Conservation (phyloP, 768 basidiomycete species). For the Paxillus involutus region DNA sequence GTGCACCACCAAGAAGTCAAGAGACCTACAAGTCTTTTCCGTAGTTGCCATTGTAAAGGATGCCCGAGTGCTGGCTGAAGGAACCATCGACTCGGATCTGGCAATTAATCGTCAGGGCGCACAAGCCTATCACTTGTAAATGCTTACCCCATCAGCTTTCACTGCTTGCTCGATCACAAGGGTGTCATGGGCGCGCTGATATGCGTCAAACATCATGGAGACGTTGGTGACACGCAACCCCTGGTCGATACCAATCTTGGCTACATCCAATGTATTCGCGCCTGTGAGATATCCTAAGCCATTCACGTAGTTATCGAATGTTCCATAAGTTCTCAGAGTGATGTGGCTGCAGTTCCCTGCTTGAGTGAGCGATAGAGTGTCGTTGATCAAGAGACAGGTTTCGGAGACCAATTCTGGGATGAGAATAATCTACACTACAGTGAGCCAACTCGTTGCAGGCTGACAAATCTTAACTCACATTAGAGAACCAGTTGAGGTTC, state of each 20-base stretch:
- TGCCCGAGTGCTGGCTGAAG: constrained; percentile 50
- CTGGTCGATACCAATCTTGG: constrained; percentile 58
- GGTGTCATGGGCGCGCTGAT: constrained; percentile 50
- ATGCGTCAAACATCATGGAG: constrained; percentile 49
- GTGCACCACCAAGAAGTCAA: neutral
- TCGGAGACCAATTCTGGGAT: constrained; percentile 59
- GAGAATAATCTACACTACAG: constrained; percentile 47
- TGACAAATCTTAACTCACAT: constrained; percentile 34
- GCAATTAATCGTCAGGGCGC: neutral
- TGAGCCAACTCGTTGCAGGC: neutral
- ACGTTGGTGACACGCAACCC: constrained; percentile 39
- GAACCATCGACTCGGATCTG: constrained; percentile 26
- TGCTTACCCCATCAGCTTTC: constrained; percentile 58
- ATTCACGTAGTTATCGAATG: constrained; percentile 43
- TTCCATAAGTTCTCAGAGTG: constrained; percentile 48
- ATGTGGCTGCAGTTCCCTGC: constrained; percentile 48
- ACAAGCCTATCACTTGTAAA: neutral
- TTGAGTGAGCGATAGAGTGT: constrained; percentile 43
- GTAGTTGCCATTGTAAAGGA: constrained; percentile 76
- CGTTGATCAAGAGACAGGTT: constrained; percentile 54
- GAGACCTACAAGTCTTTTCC: constrained; percentile 47
- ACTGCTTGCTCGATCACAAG: constrained; percentile 46
- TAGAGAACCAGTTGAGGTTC: constrained; percentile 69
- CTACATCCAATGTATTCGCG: constrained; percentile 66
- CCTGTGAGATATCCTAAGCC: constrained; percentile 54